Conservation (phyloP, 2,329 filamentous ascomycete genomes). For the Dothideomycetes sp. region DNA sequence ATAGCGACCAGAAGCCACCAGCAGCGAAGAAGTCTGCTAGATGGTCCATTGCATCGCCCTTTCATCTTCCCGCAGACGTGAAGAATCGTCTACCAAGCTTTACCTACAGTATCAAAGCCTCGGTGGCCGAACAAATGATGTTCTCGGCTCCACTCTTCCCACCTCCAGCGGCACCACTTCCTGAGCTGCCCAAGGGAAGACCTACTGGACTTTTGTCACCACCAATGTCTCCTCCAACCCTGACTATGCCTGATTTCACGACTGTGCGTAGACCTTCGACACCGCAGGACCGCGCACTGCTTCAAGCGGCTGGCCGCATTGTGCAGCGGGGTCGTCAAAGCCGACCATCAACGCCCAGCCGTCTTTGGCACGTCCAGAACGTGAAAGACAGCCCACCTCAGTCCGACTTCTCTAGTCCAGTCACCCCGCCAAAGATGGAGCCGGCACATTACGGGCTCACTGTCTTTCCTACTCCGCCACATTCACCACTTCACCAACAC, state of each 20-base stretch:
- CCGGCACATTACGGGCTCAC: neutral
- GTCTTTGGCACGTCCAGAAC: constrained; percentile 8
- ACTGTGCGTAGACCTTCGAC: constrained; percentile 15
- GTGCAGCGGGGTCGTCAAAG: constrained; percentile 12
- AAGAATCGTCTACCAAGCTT: constrained; percentile 3
- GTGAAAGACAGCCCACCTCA: neutral
- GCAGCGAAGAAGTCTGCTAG: constrained; percentile 7
- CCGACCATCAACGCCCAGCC: constrained; percentile 7
- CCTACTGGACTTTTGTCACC: neutral
- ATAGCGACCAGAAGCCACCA: neutral
- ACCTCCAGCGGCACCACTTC: constrained; percentile 7
- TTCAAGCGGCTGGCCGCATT: constrained; percentile 16
- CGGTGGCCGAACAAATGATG: constrained; percentile 3
- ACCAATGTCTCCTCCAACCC: constrained; percentile 21
- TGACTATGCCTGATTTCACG: constrained; percentile 15
- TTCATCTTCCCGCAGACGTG: constrained; percentile 2
- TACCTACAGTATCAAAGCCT: constrained; percentile 1
- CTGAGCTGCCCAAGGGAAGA: constrained; percentile 3
- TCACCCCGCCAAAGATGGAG: constrained; percentile 9
- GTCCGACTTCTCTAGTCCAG: neutral
- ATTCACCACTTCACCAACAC: constrained; percentile 7
- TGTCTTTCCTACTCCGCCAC: constrained; percentile 4
- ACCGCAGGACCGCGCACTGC: constrained; percentile 14
- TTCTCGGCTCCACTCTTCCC: constrained; percentile 7
- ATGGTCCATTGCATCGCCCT: constrained; percentile 18